Evolutionary conservation across 768 basidiomycete genomes (phyloP).

Genomic region (Hygrocybe punicea): DNA sequence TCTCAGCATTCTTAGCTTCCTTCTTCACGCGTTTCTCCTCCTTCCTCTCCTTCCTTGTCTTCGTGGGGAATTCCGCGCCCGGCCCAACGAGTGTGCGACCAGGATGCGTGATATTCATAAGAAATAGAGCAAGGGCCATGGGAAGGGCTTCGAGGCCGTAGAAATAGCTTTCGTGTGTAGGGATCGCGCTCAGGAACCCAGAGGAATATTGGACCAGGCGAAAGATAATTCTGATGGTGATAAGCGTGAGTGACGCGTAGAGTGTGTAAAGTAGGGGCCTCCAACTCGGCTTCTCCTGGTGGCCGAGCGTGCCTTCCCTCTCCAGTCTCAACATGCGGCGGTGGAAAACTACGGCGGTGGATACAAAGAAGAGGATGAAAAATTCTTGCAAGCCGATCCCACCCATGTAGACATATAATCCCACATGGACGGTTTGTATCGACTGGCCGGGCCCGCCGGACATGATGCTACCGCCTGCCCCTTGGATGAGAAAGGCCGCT

Average conservation of each 20-base stretch:
- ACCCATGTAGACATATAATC: slow-evolving; percentile 25
- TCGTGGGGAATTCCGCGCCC: slow-evolving; percentile 21
- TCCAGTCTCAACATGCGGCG: slow-evolving; percentile 9
- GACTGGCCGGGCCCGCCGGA: not conserved
- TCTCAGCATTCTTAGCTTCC: slow-evolving; percentile 18
- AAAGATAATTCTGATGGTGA: slow-evolving; percentile 24
- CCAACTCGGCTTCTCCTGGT: slow-evolving; percentile 10
- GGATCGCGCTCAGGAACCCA: slow-evolving; percentile 15
- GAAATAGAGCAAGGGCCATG: slow-evolving; percentile 16
- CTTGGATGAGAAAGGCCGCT: slow-evolving; percentile 22
- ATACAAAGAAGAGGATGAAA: slow-evolving; percentile 20
- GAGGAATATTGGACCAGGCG: slow-evolving; percentile 23
- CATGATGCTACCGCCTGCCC: slow-evolving; percentile 14
- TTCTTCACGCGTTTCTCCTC: slow-evolving; percentile 18
- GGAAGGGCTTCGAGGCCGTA: slow-evolving; percentile 24
- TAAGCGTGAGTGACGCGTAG: slow-evolving; percentile 18
- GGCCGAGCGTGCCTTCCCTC: not conserved
- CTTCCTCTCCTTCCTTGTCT: slow-evolving; percentile 20
- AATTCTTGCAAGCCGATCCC: slow-evolving; percentile 24
- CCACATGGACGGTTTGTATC: slow-evolving; percentile 4
- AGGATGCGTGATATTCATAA: slow-evolving; percentile 20
- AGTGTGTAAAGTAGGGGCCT: slow-evolving; percentile 17
- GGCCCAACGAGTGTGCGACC: slow-evolving; percentile 20
- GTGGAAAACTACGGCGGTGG: slow-evolving; percentile 17
- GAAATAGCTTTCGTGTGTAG: slow-evolving; percentile 18